Conservation (phyloP, 495 filamentous ascomycete species). For the Aspergillus leporis region DNA sequence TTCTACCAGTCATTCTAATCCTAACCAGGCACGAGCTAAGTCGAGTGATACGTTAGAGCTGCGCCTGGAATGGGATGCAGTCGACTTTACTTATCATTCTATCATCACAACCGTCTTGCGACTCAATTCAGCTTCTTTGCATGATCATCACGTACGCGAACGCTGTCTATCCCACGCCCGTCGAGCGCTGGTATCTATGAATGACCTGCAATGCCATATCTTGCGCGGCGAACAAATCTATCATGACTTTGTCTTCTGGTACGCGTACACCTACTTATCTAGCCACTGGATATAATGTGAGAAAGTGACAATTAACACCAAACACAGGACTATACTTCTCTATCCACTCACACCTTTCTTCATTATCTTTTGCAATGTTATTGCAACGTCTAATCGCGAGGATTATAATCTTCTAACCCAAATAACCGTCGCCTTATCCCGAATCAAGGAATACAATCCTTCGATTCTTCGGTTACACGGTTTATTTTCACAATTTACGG, state of each 20-base stretch:
- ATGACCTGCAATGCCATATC: not conserved
- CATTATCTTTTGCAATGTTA: conserved; percentile 36
- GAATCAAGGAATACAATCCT: conserved; percentile 1
- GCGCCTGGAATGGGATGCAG: conserved; percentile 2
- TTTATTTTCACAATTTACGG: conserved; percentile 1
- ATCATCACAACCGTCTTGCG: conserved; percentile 2
- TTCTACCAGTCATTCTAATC: not conserved
- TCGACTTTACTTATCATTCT: conserved; percentile 7
- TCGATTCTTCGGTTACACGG: not conserved
- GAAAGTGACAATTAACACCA: not conserved
- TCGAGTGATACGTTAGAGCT: not conserved
- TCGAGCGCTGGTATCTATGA: not conserved
- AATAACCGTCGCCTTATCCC: not conserved
- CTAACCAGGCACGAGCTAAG: not conserved
- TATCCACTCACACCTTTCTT: conserved; percentile 36
- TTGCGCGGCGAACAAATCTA: conserved; percentile 10
- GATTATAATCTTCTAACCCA: conserved; percentile 19
- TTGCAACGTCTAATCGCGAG: conserved; percentile 30
- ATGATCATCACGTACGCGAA: conserved; percentile 2
- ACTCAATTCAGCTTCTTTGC: conserved; percentile 1
- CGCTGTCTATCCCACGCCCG: conserved; percentile 1
- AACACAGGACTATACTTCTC: conserved; percentile 31
- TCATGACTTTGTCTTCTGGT: conserved; percentile 36
- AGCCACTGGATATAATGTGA: not conserved
- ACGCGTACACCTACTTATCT: not conserved